Conservation (phyloP, 305 asterid species). For the Withania somnifera region DNA sequence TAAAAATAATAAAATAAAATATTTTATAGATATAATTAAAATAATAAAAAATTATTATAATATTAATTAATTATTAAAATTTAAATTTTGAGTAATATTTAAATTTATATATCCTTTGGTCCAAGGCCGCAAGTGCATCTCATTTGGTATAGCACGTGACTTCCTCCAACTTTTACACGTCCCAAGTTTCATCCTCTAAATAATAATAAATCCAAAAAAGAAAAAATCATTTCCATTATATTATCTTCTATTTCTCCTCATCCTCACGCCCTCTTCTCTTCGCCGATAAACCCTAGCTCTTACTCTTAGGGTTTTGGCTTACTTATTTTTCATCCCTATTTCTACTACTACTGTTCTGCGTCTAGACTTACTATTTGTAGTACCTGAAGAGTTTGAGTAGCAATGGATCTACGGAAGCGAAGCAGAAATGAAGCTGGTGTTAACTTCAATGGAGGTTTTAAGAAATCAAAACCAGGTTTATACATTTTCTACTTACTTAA, state of each 20-base stretch:
- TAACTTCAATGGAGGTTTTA: slow-evolving; percentile 56
- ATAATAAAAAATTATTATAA: too few relatives aligned
- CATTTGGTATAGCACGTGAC: neutral
- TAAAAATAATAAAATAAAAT: too few relatives aligned
- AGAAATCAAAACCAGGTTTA: slow-evolving; percentile 63
- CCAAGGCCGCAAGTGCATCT: too few relatives aligned
- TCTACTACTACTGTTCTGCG: neutral
- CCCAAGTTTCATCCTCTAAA: neutral
- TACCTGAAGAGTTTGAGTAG: slow-evolving; percentile 26
- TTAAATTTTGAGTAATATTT: too few relatives aligned
- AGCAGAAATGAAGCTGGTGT: slow-evolving; percentile 38
- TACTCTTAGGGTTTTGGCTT: slow-evolving; percentile 15
- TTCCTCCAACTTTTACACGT: neutral
- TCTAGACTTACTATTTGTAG: neutral
- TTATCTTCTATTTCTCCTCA: neutral
- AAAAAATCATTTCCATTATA: neutral
- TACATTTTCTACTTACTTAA: neutral
- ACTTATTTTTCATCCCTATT: neutral
- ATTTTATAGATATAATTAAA: too few relatives aligned
- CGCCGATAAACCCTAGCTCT: slow-evolving; percentile 32
- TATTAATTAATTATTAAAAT: too few relatives aligned
- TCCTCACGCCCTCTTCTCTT: neutral
- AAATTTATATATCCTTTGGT: too few relatives aligned
- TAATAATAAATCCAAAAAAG: neutral
- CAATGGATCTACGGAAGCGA: slow-evolving; percentile 70